Base-by-base conservation (phyloP, 805 yeast species). In the Cyberlindnera xylosilytica region DNA sequence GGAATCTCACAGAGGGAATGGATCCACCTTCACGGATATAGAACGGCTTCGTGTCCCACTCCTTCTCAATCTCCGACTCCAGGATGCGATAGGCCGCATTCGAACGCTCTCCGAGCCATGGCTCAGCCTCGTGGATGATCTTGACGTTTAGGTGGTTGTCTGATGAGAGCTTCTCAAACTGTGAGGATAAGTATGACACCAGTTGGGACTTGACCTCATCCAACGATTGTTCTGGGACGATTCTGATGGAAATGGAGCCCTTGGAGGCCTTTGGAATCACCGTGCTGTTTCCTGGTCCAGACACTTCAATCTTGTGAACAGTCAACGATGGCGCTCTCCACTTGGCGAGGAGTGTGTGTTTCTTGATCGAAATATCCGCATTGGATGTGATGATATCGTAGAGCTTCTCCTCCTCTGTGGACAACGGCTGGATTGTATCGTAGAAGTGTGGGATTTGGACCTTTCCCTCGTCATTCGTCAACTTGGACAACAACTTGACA, bases 1-100 rank as follows among this genome's bases (percentile, higher is more conserved):
- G 65, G 46, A 83, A 84, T 49, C 97, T 66, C 7, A 93, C 81
- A 10, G 91, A 83, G 2, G 99, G 97, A 60, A 91, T 89, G 0
- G 97, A 87, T 0, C 99, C 99, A 47, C 99, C 99, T 66, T 93
- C 99, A 51, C 98, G 77, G 24, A 93, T 87, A 46, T 81, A 83
- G 32, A 91, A 66, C 2, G 98, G 97, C 41, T 85, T 87, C 11
- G 70, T 65, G 0, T 76, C 79, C 99, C 99, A 91, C 42, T 81
- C 86, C 4, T 68, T 61, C 32, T 68, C 64, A 24, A 91, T 69
- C 38, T 85, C 87, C 19, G 76, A 66, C 41, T 73, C 70, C 27
- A 93, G 66, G 8, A 84, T 72, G 53, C 77, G 72, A 61, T 86
- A 93, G 2, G 90, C 87, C 33, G 72, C 72, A 56, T 87, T 89